Evolutionary conservation across 164 flowering plant genomes (phyloP), one percentile per base, ranked within the genome.

Genomic region (Magnolia officinalis): DNA sequence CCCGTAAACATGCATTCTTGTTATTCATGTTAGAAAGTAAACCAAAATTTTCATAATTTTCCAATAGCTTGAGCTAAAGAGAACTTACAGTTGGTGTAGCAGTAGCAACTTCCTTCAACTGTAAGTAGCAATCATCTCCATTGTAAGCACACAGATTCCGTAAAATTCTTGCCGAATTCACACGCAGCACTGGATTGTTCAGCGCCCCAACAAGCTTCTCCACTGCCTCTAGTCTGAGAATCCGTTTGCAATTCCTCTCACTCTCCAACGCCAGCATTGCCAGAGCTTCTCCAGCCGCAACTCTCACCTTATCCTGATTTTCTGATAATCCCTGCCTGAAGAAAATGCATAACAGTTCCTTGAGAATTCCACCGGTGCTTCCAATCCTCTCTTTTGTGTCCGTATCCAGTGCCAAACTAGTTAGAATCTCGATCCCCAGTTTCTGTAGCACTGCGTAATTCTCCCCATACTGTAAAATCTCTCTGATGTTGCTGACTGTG

Each of bases 311-410:
- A 37, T 82, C 80, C 63, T 85, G 86, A 67, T 37, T 72, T 67
- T 79, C 83, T 1, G 79, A 80, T 10, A 83, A 79, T 23, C 69
- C 87, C 26, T 84, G 23, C 11, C 84, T 82, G 74, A 96, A 84
- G 85, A 92, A 90, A 63, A 94, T 88, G 55, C 77, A 79, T 74
- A 90, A 80, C 70, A 96, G 69, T 71, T 84, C 92, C 78, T 83
- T 91, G 0, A 96, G 76, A n/a, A 94, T 78, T 51, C 97, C 94
- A 20, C 99, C 98, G 1, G 99, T 94, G 64, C 90, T 82, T 21
- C 98, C 98, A 66, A 96, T 92, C 81, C 88, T 92, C 80, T 96
- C 98, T 18, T 90, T 90, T 45, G 94, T 95, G 24, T 90, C 91
- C 71, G 83, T 92, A 29, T 91, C 98, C 55, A 91, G 24, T 6